A percentile compares a stretch with the other conserved stretches of the same genome.
phyloP scores from a whole-genome alignment of 2,329 filamentous ascomycete genomes.

The Ophiostoma tasmaniense region DNA sequence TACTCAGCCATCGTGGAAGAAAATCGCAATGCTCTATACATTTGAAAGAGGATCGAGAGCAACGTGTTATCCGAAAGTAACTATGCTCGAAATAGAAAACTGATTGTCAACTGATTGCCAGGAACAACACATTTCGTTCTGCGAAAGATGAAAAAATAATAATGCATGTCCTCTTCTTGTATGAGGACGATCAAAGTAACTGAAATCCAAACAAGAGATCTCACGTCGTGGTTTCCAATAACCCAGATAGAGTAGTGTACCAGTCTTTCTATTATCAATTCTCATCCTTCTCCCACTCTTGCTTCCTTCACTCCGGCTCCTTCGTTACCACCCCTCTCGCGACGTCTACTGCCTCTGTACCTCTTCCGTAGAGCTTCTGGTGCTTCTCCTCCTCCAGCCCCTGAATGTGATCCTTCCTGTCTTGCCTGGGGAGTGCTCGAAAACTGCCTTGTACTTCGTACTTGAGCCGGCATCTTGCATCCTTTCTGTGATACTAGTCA shows the following conservation, averaged over 20 bases:
- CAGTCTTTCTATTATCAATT: neutral
- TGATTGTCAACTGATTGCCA: neutral
- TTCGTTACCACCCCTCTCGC: slow-evolving; percentile 1
- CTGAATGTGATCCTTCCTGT: neutral
- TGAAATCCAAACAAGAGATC: neutral
- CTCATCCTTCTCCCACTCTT: slow-evolving; percentile 1
- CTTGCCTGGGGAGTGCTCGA: neutral
- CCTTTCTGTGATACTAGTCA: neutral
- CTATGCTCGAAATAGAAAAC: too few relatives aligned
- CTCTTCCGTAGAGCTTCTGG: neutral
- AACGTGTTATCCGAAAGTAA: neutral
- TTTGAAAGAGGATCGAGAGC: neutral
- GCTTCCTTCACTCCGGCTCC: neutral
- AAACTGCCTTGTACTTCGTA: neutral
- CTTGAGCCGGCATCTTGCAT: neutral
- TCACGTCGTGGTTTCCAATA: neutral
- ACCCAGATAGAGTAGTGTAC: neutral
- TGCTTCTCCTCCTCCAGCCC: neutral
- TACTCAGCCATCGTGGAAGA: neutral
- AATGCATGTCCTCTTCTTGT: too few relatives aligned
- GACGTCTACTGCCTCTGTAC: neutral
- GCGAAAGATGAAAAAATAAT: too few relatives aligned
- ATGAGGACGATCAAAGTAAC: neutral
- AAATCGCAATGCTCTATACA: neutral
- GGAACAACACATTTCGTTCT: neutral